Percentiles rank a stretch among this genome's conserved stretches.
Evolutionary conservation across 225 moss, liverwort and hornwort genomes (phyloP).

Genomic region (Pleurozium schreberi): DNA sequence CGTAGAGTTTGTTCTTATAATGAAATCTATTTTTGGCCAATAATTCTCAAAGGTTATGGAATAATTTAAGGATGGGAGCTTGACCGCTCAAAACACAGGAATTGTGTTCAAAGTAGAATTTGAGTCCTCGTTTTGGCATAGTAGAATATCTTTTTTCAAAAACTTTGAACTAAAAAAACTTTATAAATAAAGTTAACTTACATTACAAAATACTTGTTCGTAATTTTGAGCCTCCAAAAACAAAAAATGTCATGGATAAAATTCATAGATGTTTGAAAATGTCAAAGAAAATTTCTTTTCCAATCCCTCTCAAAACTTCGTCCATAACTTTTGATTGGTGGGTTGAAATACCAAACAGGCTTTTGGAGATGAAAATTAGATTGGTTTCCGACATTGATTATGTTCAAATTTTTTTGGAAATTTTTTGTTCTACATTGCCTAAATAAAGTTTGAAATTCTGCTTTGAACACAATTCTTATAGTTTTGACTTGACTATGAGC

Average conservation of each 20-base stretch:
- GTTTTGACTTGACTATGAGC: neutral
- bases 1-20: accelerated
- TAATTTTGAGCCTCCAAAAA: neutral
- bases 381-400: neutral
- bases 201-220: accelerated
- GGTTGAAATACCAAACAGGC: neutral
- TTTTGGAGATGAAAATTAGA: neutral
- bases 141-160: neutral
- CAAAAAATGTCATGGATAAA: neutral
- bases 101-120: neutral
- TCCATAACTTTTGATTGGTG: neutral
- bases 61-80: neutral
- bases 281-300: neutral
- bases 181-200: too few species aligned
- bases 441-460: neutral
- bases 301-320: neutral
- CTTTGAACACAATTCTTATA: neutral
- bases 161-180: neutral
- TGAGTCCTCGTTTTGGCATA: neutral
- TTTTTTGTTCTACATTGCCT: too few species aligned
- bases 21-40: accelerated
- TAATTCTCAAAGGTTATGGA: neutral
- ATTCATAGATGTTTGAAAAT: neutral
- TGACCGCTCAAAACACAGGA: accelerated
- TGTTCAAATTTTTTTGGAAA: neutral